phyloP scores from a whole-genome alignment of 768 basidiomycete genomes.

The Gymnopilus junonius region DNA sequence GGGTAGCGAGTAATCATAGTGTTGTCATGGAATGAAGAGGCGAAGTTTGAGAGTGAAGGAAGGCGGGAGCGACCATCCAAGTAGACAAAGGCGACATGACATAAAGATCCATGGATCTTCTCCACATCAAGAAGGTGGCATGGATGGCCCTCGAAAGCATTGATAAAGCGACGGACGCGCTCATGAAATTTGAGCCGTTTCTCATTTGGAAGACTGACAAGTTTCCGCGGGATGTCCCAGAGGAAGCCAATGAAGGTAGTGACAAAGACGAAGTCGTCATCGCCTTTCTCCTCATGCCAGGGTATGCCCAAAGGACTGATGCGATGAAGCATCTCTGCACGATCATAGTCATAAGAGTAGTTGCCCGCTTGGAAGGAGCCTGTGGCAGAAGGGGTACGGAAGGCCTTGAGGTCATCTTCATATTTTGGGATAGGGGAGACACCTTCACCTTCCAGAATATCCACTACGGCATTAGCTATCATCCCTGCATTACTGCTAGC shows the following conservation, averaged over 20 bases:
- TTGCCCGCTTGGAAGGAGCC: slow-evolving; percentile 6
- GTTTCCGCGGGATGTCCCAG: slow-evolving; percentile 31
- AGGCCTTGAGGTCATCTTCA: slow-evolving; percentile 26
- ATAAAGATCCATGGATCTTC: slow-evolving; percentile 34
- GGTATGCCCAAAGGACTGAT: slow-evolving; percentile 28
- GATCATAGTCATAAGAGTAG: slow-evolving; percentile 24
- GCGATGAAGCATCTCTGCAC: neutral
- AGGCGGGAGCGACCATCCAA: slow-evolving; percentile 23
- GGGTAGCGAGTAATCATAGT: slow-evolving; percentile 14
- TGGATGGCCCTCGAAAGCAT: neutral
- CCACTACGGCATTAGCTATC: slow-evolving; percentile 30
- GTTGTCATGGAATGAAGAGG: slow-evolving; percentile 20
- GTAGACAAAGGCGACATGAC: slow-evolving; percentile 36
- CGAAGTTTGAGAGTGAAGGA: slow-evolving; percentile 29
- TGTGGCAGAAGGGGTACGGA: slow-evolving; percentile 22
- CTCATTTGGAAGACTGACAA: slow-evolving; percentile 31
- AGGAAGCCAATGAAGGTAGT: slow-evolving; percentile 36
- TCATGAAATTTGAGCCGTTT: slow-evolving; percentile 34
- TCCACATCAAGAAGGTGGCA: slow-evolving; percentile 24
- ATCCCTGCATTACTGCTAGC: slow-evolving; percentile 36
- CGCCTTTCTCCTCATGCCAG: slow-evolving; percentile 33
- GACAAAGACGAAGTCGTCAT: slow-evolving; percentile 19
- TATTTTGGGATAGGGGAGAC: slow-evolving; percentile 25
- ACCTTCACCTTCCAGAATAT: slow-evolving; percentile 29
- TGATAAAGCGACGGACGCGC: slow-evolving; percentile 16